A percentile compares a stretch with the other conserved stretches of the same genome.
Evolutionary conservation across 345 rosid genomes (phyloP).

Genomic region (Eutrema japonicum): DNA sequence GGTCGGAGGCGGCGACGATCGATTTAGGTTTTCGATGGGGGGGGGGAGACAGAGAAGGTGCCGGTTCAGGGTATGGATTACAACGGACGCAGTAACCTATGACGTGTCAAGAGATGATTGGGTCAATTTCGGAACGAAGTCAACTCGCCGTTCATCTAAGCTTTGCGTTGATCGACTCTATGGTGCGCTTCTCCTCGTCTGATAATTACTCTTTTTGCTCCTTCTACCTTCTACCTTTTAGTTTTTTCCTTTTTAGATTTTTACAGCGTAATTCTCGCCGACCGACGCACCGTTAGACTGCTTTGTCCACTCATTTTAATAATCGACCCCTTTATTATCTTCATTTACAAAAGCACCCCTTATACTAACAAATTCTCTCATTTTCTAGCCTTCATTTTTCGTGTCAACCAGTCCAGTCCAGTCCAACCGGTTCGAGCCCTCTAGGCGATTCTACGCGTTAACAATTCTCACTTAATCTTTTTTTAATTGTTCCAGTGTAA

Average conservation of each 20-base stretch:
- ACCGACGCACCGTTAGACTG: constrained; percentile 31
- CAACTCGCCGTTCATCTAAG: constrained; percentile 45
- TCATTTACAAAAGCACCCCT: not conserved
- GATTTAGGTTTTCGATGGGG: constrained; percentile 37
- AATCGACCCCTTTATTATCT: constrained; percentile 1
- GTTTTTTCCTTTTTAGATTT: not conserved
- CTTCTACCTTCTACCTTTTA: no score
- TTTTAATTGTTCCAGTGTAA: no score
- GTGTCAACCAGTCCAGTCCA: not conserved
- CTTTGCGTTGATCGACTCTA: constrained; percentile 33
- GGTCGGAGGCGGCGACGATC: constrained; percentile 41
- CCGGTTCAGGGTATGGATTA: constrained; percentile 46
- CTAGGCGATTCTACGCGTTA: no score
- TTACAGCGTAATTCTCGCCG: constrained; percentile 34
- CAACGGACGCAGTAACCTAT: constrained; percentile 40
- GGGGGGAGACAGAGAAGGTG: constrained; percentile 34
- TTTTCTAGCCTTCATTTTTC: not conserved
- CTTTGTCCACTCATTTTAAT: constrained; percentile 21
- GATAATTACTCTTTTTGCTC: constrained; percentile 33
- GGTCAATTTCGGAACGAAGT: constrained; percentile 27
- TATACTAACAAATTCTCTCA: not conserved
- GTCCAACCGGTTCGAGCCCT: not conserved
- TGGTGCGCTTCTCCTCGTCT: constrained; percentile 45
- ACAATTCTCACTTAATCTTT: no score
- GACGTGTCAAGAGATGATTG: constrained; percentile 45